phyloP scores from a whole-genome alignment of 1,139 yeast species.

The Blastobotrys proliferans region DNA sequence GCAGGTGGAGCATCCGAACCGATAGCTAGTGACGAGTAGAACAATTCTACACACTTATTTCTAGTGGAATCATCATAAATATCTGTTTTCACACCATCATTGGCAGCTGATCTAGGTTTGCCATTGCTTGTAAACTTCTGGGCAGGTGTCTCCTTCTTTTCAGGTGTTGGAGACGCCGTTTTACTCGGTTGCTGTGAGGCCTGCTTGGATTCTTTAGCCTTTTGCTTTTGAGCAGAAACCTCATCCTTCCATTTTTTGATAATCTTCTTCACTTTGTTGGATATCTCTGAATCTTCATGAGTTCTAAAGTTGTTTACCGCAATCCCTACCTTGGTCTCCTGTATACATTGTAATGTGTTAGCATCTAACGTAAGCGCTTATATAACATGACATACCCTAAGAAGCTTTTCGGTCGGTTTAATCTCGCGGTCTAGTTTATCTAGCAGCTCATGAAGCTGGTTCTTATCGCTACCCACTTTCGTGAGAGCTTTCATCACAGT shows the following conservation, averaged over 20 bases:
- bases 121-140: constrained; percentile 27
- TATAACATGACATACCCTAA: constrained; percentile 45
- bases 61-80: constrained; percentile 73
- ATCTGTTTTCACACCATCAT: constrained; percentile 72
- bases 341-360: constrained; percentile 9
- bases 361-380: neutral
- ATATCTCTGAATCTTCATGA: constrained; percentile 61
- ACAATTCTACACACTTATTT: constrained; percentile 76
- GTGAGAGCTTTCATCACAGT: constrained; percentile 69
- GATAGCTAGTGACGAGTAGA: constrained; percentile 84
- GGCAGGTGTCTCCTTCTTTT: neutral
- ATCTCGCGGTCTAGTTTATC: constrained; percentile 67
- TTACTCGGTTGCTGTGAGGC: constrained; percentile 27
- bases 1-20: constrained; percentile 63
- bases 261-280: constrained; percentile 70
- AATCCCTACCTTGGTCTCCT: constrained; percentile 95
- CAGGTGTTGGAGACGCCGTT: constrained; percentile 14
- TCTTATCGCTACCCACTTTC: constrained; percentile 65
- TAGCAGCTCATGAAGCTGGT: constrained; percentile 63
- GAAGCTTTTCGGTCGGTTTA: constrained; percentile 75
- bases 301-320: constrained; percentile 86
- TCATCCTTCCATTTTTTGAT: constrained; percentile 88
- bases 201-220: constrained; percentile 13
- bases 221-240: constrained; percentile 69
- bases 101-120: constrained; percentile 63